Evolutionary conservation across 257 asterid genomes (phyloP).

Genomic region (Jasminum sambac): DNA sequence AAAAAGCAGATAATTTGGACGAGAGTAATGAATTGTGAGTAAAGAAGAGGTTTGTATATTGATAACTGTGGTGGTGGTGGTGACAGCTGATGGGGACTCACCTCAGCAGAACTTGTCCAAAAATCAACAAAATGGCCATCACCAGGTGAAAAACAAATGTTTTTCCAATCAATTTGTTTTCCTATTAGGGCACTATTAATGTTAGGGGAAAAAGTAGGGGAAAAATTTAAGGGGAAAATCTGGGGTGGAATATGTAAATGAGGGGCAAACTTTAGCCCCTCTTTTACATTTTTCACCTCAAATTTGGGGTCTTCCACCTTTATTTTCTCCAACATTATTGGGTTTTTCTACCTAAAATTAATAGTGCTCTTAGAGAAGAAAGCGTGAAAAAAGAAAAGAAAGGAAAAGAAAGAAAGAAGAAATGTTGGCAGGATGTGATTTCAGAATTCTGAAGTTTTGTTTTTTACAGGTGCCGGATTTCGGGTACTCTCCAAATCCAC

Average conservation of each 20-base stretch:
- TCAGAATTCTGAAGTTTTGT: constrained; percentile 30
- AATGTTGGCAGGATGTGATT: constrained; percentile 7
- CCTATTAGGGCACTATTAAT: neutral
- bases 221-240: too few species aligned
- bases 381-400: neutral
- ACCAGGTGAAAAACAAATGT: constrained; percentile 65
- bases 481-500: constrained; percentile 80
- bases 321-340: too few species aligned
- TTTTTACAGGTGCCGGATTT: constrained; percentile 68
- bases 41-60: constrained; percentile 29
- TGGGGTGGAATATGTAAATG: too few species aligned
- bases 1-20: constrained; percentile 13
- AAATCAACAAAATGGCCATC: constrained; percentile 72
- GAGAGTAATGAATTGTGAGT: constrained; percentile 27
- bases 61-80: constrained; percentile 46
- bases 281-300: too few species aligned
- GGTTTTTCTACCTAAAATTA: too few species aligned
- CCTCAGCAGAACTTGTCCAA: constrained; percentile 75
- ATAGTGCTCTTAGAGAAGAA: constrained; percentile 6
- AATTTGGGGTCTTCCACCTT: too few species aligned
- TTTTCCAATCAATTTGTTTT: constrained; percentile 28
- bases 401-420: neutral
- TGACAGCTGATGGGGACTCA: constrained; percentile 93
- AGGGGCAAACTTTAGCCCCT: too few species aligned
- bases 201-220: too few species aligned